Evolutionary conservation across 257 asterid species (phyloP), one percentile per base, ranked within the genome.

Genomic region (Fraxinus excelsior): DNA sequence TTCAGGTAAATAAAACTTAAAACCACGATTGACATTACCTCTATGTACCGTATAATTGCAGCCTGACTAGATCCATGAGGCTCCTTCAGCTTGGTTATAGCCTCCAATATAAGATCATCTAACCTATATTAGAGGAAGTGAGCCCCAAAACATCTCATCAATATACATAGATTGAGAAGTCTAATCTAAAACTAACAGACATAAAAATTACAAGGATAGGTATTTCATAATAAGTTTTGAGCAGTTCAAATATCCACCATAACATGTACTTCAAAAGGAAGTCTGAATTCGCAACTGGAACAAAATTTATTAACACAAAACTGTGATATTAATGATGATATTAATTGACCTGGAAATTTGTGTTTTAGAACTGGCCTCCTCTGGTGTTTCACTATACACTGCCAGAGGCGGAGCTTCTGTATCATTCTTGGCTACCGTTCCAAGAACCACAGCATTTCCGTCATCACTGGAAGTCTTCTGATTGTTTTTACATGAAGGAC

Each of bases 301-400:
- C n/a, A 4, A 46, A 46, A 46, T n/a, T 46, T 3, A 46, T 14
- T 46, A 46, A 16, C n/a, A 14, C 21, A 46, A 46, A 46, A 4
- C n/a, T 46, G 56, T 16, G n/a, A 46, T 46, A 13, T 13, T 3
- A 14, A 46, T 14, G 53, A 96, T 86, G 80, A 86, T 81, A 80
- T 86, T 92, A 58, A 88, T 96, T 87, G 91, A 92, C 99, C 98
- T 93, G 70, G 90, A 74, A 81, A 86, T 80, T 40, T 81, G 85
- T 37, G 84, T 88, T 67, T 80, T 85, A 74, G 87, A 68, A 70
- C 74, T 72, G 49, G 76, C 73, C 70, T 80, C 84, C 28, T 77
- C 82, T 76, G 72, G 67, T 58, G 44, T 80, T 75, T 84, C 93
- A 78, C 66, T 67, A 72, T 86, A 72, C 70, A 69, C 73, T 44